A percentile compares a stretch with the other conserved stretches of the same genome.
Evolutionary conservation across 202 grass and related monocot species (phyloP).

Genomic region (Panicum virgatum): DNA sequence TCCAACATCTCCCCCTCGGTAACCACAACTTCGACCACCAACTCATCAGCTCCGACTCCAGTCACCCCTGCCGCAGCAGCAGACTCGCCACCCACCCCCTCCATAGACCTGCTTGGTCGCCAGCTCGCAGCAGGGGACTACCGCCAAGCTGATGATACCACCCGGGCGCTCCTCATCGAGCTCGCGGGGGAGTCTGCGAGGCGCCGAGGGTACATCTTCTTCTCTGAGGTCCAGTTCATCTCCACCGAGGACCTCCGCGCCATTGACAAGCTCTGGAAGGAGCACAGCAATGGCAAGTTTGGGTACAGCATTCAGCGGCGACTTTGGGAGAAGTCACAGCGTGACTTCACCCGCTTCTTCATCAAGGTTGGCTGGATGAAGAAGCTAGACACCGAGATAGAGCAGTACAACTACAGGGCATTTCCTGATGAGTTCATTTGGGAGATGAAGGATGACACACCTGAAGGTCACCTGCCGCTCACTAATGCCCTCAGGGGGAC

Average conservation of each 20-base stretch:
- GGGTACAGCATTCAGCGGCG: conserved; percentile 84
- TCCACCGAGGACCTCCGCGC: conserved; percentile 50
- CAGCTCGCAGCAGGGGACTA: conserved; percentile 58
- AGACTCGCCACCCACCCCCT: conserved; percentile 32
- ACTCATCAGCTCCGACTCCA: conserved; percentile 32
- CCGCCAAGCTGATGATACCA: conserved; percentile 83
- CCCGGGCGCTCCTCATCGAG: conserved; percentile 69
- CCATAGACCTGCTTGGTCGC: conserved; percentile 52
- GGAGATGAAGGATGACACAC: conserved; percentile 83
- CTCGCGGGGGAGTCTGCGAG: conserved; percentile 76
- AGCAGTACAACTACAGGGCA: conserved; percentile 83
- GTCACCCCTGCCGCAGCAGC: not conserved
- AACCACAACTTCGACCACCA: conserved; percentile 44
- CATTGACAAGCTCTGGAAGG: conserved; percentile 80
- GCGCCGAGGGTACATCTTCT: conserved; percentile 95
- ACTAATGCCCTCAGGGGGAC: conserved; percentile 95
- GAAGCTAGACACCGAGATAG: conserved; percentile 89
- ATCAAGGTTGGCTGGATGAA: conserved; percentile 95
- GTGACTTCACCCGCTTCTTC: conserved; percentile 92
- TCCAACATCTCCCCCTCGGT: conserved; percentile 51
- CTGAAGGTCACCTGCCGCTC: conserved; percentile 90
- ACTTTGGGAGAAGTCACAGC: conserved; percentile 74
- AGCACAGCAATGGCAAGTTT: conserved; percentile 68
- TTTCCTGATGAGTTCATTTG: conserved; percentile 91
- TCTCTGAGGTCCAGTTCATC: conserved; percentile 91